Base-by-base conservation (phyloP, 192 early-diverging fungal species). In the Backusella macrospora region DNA sequence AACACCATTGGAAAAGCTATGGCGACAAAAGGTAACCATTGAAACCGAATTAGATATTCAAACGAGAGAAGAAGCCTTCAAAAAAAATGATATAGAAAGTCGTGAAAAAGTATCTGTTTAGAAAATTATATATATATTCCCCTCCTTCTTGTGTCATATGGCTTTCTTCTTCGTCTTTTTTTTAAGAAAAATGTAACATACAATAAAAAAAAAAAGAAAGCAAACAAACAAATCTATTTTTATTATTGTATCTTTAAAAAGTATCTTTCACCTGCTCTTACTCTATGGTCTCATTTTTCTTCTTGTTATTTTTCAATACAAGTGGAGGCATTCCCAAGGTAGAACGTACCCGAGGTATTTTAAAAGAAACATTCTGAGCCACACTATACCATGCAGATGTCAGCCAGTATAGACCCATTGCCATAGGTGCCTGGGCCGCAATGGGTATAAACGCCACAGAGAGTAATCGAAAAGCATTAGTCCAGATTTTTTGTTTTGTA, bases 361-460 rank as follows among this genome's bases (percentile, higher is more conserved):
- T 78, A 70, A 94, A 90, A 9, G 73, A 52, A 8, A 88, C 14
- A 74, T 92, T 91, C 71, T 93, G 93, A 8, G 80, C 39, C 2
- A 88, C 73, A 70, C 88, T 89, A 67, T 87, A 94, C 38, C 78
- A 82, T 7, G 85, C 86, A 16, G 93, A 94, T 0, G 91, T 80
- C 5, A 87, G 55, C 93, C 93, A 94, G 68, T 92, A 93, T 5
- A 93, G 29, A 23, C 84, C 85, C 23, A 94, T 80, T 1, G 85
- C 90, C 84, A 86, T 80, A 16, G 92, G 92, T n/a, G 86, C 85
- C 65, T 92, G 82, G 4, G 90, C 81, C 6, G 91, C 90, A 42
- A 92, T 82, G 7, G 90, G 90, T 37, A 91, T 83, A 79, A 91
- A 88, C 15, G 83, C 73, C 34, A 93, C 71, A 2, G 89, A 81